Evolutionary conservation across 192 early-diverging fungal genomes (phyloP).

Genomic region (Coemansia sp.): DNA sequence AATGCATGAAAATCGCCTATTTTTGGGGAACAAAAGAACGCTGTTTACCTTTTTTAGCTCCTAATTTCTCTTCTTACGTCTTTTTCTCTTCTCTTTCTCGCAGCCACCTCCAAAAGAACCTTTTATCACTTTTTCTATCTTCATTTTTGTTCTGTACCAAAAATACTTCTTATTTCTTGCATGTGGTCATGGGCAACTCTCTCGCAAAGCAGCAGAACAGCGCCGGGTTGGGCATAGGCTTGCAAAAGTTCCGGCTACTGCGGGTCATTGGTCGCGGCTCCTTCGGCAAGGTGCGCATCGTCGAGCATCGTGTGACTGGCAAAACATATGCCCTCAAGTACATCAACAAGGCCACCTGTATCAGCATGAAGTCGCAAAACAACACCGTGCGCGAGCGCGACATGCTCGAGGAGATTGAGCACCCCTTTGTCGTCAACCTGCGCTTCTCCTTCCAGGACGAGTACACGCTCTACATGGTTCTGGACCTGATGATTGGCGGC

Average conservation of each 20-base stretch:
- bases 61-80: neutral
- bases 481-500: conserved; percentile 95
- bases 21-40: neutral
- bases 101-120: neutral
- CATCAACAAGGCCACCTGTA: conserved; percentile 94
- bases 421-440: conserved; percentile 85
- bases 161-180: neutral
- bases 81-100: conserved; percentile 13
- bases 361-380: conserved; percentile 78
- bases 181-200: conserved; percentile 37
- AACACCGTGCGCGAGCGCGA: conserved; percentile 91
- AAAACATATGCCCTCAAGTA: conserved; percentile 93
- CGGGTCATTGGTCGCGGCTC: conserved; percentile 92
- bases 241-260: conserved; percentile 87
- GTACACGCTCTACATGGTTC: conserved; percentile 86
- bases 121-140: conserved; percentile 2
- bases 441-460: conserved; percentile 97
- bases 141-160: neutral
- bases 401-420: conserved; percentile 83
- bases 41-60: too few relatives aligned
- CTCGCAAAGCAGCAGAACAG: conserved; percentile 36
- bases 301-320: conserved; percentile 80
- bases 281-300: conserved; percentile 95
- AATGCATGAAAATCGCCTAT: conserved; percentile 4
- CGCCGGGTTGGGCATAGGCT: conserved; percentile 47